Evolutionary conservation across 345 rosid species (phyloP), one percentile per base, ranked within the genome.

Genomic region (Gossypium raimondii): DNA sequence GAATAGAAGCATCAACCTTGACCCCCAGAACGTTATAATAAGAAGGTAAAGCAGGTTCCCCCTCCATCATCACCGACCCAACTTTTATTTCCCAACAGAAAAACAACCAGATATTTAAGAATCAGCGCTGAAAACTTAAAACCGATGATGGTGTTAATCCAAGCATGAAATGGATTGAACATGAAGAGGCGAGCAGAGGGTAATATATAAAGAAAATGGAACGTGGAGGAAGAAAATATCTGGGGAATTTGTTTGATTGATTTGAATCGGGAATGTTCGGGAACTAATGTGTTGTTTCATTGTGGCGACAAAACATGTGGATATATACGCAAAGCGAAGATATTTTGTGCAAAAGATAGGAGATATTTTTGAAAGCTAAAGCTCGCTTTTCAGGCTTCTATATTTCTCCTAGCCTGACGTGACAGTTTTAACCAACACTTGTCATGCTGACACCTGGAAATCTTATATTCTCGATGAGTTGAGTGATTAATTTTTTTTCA

Each of bases 11-110:
- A 53, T 76, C 79, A 0, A 78, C 72, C 51, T 57, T 44, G 16
- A 87, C 83, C 24, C 89, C 89, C 58, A 89, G 88, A 82, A 86
- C 25, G 60, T 77, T 74, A 58, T 89, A 87, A 59, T 80, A 84
- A 50, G 86, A 84, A 2, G 76, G 72, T 18, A 66, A 69, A 38
- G 72, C 34, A 2, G 2, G 47, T 25, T 61, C 76, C 9, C 18
- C 18, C 69, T 62, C 70, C 76, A 61, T 73, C 58, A 17, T 47
- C 59, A 27, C 18, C 47, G 11, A 16, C 74, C 45, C 47, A 73
- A 5, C 7, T 24, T 24, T 24, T 9, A 17, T 22, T 9, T 22
- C 55, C 53, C 48, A 53, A 64, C 24, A 44, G 18, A 43, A 70
- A 9, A 14, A 34, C n/a, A 18, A 12, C 52, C 52, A 51, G 7